Percentiles rank a stretch among this genome's conserved stretches.
Evolutionary conservation across 805 yeast genomes (phyloP).

Genomic region (Suhomyces pyralidae): DNA sequence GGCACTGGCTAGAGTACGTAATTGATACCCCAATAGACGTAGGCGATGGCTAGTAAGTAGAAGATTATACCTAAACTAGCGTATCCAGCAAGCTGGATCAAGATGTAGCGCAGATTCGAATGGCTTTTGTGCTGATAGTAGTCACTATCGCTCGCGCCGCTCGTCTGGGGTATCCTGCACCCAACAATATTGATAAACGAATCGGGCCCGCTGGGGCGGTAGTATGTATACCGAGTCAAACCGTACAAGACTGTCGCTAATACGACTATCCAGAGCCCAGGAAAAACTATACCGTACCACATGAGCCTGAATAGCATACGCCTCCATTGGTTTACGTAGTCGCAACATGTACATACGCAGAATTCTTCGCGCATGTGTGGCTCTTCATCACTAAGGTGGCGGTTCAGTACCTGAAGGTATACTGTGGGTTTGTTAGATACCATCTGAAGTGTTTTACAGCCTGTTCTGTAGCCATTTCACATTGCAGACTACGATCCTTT

Average conservation of each 20-base stretch:
- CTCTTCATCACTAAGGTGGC: not conserved
- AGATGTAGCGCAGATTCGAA: not conserved
- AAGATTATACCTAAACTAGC: not conserved
- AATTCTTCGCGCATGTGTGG: not conserved
- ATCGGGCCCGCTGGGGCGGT: slow-evolving; percentile 8
- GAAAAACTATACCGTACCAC: slow-evolving; percentile 17
- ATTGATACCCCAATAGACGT: not conserved
- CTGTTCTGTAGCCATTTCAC: not conserved
- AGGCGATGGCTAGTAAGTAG: not conserved
- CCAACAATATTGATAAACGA: slow-evolving; percentile 7
- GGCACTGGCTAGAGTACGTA: not conserved
- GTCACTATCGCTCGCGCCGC: slow-evolving; percentile 11
- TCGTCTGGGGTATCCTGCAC: slow-evolving; percentile 6
- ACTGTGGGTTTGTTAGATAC: not conserved
- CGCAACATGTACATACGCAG: slow-evolving; percentile 8
- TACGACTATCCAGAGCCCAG: slow-evolving; percentile 17
- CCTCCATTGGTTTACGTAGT: not conserved
- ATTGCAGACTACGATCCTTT: not conserved
- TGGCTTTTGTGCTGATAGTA: slow-evolving; percentile 15
- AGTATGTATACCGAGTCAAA: not conserved
- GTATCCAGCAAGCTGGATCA: not conserved
- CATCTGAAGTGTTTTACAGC: not conserved
- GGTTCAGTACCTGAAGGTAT: not conserved
- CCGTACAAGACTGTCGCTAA: slow-evolving; percentile 6
- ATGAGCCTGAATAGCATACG: slow-evolving; percentile 5